These are phyloP conservation scores for Puccinia triticina DNA, from an alignment of 1,284 basidiomycete species.

Conservation along the genomic window DNA sequence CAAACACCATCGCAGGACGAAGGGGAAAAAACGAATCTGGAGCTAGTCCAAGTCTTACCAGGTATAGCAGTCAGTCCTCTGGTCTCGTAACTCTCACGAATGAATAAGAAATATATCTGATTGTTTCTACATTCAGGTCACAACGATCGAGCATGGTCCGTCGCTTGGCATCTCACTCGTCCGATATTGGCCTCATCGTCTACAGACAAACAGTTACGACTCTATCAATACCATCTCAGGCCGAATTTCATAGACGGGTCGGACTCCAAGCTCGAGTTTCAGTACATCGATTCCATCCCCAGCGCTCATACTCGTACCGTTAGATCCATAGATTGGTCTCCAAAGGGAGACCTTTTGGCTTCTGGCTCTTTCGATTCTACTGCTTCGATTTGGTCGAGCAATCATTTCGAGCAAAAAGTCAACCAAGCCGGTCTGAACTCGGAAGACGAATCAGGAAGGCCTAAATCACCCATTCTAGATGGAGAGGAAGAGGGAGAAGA, in stretches of 20 bases:
- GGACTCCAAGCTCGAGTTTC: conserved; percentile 54
- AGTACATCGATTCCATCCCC: conserved; percentile 58
- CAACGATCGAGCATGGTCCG: conserved; percentile 45
- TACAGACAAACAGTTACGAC: conserved; percentile 57
- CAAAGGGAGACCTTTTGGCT: conserved; percentile 83
- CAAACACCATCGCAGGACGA: not conserved
- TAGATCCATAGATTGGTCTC: conserved; percentile 85
- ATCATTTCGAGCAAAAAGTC: conserved; percentile 33
- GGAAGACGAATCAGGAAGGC: conserved; percentile 61
- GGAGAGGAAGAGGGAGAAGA: conserved; percentile 61
- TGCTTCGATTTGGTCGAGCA: conserved; percentile 83
- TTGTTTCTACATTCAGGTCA: conserved; percentile 44
- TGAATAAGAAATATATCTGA: not conserved
- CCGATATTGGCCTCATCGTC: conserved; percentile 43
- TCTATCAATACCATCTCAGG: conserved; percentile 53
- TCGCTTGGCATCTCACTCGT: conserved; percentile 41
- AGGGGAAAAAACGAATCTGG: not conserved
- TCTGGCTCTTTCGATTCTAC: conserved; percentile 94
- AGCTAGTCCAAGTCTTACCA: conserved; percentile 27
- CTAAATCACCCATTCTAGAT: conserved; percentile 60
- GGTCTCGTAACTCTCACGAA: not conserved
- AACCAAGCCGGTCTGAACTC: conserved; percentile 64
- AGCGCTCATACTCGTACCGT: conserved; percentile 91
- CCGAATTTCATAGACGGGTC: conserved; percentile 54
- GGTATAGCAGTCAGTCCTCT: conserved; percentile 16